These are phyloP conservation scores for Fusarium sarcochroum DNA, from an alignment of 2,329 filamentous ascomycete species.

Conservation along the genomic window DNA sequence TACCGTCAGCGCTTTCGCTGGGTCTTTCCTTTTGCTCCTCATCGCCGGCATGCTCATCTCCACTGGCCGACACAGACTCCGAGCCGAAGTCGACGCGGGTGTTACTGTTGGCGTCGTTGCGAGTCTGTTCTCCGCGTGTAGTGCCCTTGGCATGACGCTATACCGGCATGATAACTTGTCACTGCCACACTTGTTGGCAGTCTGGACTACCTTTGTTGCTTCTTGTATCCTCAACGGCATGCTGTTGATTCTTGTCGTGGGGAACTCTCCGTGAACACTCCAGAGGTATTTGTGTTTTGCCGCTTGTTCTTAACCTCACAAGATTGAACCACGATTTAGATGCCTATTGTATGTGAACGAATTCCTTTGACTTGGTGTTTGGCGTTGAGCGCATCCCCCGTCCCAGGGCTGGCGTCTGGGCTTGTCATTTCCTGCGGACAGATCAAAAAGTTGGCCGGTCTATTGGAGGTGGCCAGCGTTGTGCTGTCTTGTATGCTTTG, in stretches of 20 bases:
- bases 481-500: neutral
- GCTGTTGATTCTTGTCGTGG: constrained; percentile 59
- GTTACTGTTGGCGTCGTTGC: constrained; percentile 78
- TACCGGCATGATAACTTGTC: constrained; percentile 63
- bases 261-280: constrained; percentile 53
- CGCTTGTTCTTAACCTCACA: neutral
- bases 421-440: neutral
- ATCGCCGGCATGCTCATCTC: constrained; percentile 76
- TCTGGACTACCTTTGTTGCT: constrained; percentile 55
- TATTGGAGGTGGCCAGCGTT: constrained; percentile 1
- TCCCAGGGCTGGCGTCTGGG: constrained; percentile 4
- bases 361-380: constrained; percentile 17
- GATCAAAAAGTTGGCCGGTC: neutral
- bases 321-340: constrained; percentile 21
- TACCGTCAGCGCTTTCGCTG: constrained; percentile 68
- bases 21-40: constrained; percentile 73
- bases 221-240: constrained; percentile 61
- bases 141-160: constrained; percentile 71
- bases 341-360: constrained; percentile 10
- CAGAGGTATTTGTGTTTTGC: constrained; percentile 1
- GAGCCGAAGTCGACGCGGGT: constrained; percentile 80
- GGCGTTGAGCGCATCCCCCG: constrained; percentile 43
- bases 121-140: constrained; percentile 74
- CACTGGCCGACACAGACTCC: constrained; percentile 77
- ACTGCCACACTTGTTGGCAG: constrained; percentile 59